phyloP scores from a whole-genome alignment of 306 rosid genomes.

The Luffa acutangula region DNA sequence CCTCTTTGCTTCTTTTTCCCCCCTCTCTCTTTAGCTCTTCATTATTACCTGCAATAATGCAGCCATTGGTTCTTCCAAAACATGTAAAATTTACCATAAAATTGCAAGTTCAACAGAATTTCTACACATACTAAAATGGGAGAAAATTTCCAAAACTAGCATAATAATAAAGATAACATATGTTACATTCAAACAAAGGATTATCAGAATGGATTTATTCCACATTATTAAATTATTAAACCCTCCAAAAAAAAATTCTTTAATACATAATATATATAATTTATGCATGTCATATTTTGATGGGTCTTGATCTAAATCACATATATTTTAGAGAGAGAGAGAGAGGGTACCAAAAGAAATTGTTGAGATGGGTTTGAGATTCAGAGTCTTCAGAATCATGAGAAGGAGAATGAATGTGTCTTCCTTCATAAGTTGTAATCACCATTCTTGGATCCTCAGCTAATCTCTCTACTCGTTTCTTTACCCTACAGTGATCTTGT shows the following conservation, averaged over 20 bases:
- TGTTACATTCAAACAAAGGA: too few species aligned
- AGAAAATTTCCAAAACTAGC: neutral
- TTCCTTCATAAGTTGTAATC: conserved; percentile 92
- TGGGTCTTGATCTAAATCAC: neutral
- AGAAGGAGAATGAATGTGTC: conserved; percentile 82
- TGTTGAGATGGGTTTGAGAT: conserved; percentile 43
- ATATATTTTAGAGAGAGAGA: neutral
- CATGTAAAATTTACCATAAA: neutral
- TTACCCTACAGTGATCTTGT: conserved; percentile 80
- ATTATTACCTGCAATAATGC: conserved; percentile 8
- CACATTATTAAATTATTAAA: too few species aligned
- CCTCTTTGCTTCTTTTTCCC: neutral
- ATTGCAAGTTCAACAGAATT: neutral
- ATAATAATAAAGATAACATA: too few species aligned
- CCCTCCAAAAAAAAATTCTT: too few species aligned
- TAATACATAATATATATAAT: neutral
- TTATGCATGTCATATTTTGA: neutral
- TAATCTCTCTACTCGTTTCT: conserved; percentile 85
- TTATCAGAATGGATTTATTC: too few species aligned
- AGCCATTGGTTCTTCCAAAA: neutral
- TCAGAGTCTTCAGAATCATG: conserved; percentile 64
- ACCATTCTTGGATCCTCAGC: conserved; percentile 99
- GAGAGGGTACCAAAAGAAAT: conserved; percentile 63
- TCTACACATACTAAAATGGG: neutral
- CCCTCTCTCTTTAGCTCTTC: neutral